Evolutionary conservation across 2,329 filamentous ascomycete genomes (phyloP).

Genomic region (Colletotrichum sp.): DNA sequence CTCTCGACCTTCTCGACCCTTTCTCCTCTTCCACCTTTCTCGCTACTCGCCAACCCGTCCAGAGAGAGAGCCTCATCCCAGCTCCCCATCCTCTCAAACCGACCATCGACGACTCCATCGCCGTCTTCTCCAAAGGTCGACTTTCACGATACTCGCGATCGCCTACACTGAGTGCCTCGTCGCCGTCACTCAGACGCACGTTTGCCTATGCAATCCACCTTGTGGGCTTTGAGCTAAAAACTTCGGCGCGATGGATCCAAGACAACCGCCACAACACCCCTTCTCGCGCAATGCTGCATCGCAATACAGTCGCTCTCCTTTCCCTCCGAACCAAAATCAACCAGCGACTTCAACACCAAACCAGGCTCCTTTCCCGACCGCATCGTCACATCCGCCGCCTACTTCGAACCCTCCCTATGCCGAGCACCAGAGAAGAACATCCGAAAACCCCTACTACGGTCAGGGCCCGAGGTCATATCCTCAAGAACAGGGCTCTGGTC

Average conservation of each 20-base stretch:
- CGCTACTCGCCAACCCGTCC: not conserved
- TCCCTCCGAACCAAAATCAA: constrained; percentile 12
- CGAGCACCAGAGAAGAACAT: constrained; percentile 41
- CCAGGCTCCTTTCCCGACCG: constrained; percentile 23
- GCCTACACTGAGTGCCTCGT: not conserved
- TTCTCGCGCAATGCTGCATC: constrained; percentile 30
- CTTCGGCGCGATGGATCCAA: constrained; percentile 38
- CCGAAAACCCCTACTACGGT: constrained; percentile 49
- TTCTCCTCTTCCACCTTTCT: not conserved
- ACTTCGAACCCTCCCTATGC: constrained; percentile 31
- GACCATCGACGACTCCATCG: constrained; percentile 2
- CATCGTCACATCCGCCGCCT: constrained; percentile 9
- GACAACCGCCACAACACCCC: constrained; percentile 36
- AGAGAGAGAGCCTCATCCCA: not conserved
- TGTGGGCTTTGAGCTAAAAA: constrained; percentile 37
- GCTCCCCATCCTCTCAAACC: not conserved
- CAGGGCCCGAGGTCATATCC: constrained; percentile 37
- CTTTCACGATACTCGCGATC: constrained; percentile 7
- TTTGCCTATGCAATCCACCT: constrained; percentile 10
- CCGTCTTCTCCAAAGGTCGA: not conserved
- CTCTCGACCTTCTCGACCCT: constrained; percentile 1
- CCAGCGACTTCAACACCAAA: constrained; percentile 13
- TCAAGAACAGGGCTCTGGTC: constrained; percentile 31
- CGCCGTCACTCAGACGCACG: constrained; percentile 10
- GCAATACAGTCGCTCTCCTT: constrained; percentile 34